Evolutionary conservation across 208 protist species (phyloP).

Genomic region (Leptomonas pyrrhocoris): DNA sequence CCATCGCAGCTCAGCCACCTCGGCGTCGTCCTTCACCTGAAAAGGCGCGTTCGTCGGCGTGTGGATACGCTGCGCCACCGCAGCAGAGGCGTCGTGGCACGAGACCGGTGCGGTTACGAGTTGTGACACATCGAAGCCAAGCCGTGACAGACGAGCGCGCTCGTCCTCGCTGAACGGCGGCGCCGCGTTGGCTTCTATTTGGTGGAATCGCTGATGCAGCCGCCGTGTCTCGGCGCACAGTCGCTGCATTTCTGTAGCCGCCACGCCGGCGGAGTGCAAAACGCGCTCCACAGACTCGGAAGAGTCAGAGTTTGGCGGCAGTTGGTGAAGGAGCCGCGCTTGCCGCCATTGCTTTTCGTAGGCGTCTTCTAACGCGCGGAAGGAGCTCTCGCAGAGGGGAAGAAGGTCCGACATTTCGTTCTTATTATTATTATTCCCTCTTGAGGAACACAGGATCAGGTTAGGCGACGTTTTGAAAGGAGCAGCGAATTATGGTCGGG

Average conservation of each 20-base stretch:
- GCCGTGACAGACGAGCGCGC: background rate
- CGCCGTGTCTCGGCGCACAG: conserved; percentile 13
- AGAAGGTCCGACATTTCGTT: conserved; percentile 15
- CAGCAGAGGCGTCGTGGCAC: background rate
- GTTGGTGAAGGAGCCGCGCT: background rate
- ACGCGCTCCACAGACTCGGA: background rate
- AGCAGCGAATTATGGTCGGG: no score
- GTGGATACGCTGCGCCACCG: background rate
- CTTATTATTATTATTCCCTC: no score
- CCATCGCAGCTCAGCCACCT: conserved; percentile 1
- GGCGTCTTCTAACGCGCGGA: conserved; percentile 20
- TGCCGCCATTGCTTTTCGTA: conserved; percentile 21
- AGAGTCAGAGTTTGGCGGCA: no score
- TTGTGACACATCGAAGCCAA: conserved; percentile 22
- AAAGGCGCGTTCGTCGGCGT: background rate
- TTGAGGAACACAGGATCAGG: no score
- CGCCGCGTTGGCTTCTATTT: background rate
- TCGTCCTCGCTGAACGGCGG: conserved; percentile 17
- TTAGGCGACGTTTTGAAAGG: no score
- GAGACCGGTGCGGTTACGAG: background rate
- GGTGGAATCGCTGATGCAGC: conserved; percentile 23
- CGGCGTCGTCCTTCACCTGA: background rate
- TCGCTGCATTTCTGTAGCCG: conserved; percentile 11
- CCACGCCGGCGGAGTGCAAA: background rate
- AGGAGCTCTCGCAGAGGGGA: conserved; percentile 23